Conservation (phyloP, 1,284 basidiomycete species). For the Puccinia polysora region DNA sequence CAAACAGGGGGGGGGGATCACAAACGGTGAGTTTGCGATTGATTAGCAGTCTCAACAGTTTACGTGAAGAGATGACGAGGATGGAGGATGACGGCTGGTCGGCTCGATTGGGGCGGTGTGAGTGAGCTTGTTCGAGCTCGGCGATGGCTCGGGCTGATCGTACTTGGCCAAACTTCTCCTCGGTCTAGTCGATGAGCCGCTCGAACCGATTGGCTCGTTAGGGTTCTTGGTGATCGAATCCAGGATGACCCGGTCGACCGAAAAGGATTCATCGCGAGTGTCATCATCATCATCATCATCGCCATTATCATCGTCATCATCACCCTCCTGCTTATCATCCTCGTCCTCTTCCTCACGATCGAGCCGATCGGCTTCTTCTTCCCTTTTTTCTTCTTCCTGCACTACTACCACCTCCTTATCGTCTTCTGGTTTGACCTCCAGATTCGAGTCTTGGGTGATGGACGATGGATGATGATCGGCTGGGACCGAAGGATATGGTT, state of each 20-base stretch:
- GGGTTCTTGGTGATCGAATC: neutral
- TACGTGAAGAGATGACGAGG: no score
- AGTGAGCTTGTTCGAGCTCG: no score
- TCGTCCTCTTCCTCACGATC: neutral
- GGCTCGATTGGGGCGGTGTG: no score
- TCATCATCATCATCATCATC: neutral
- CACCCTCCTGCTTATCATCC: neutral
- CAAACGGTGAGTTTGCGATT: no score
- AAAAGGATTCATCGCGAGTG: neutral
- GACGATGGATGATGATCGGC: neutral
- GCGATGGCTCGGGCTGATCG: no score
- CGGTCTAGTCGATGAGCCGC: neutral
- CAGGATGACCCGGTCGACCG: neutral
- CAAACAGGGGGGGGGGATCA: no score
- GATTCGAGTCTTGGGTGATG: neutral
- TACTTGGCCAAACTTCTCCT: slow-evolving; percentile 6
- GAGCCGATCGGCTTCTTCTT: neutral
- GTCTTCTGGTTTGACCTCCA: neutral
- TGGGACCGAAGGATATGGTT: no score
- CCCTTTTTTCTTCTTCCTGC: neutral
- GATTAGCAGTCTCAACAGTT: no score
- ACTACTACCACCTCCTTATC: neutral
- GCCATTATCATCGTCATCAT: neutral
- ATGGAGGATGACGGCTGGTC: no score
- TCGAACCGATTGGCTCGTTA: neutral